phyloP scores from a whole-genome alignment of 345 rosid species.

The Raphanus sativus region DNA sequence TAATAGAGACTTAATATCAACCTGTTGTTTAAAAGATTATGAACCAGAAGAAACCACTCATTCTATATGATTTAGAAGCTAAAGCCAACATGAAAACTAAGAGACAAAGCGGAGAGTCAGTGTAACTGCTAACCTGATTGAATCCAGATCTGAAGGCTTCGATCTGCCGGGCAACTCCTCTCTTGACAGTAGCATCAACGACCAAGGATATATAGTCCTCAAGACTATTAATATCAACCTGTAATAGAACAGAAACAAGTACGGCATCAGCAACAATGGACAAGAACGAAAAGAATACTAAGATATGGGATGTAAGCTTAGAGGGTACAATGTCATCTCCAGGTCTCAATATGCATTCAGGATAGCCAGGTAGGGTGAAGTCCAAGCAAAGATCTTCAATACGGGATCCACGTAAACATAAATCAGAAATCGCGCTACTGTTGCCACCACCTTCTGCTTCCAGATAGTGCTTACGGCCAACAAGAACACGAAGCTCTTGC shows the following conservation, averaged over 20 bases:
- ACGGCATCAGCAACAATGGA: slow-evolving; percentile 15
- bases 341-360: slow-evolving; percentile 73
- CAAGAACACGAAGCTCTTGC: slow-evolving; percentile 78
- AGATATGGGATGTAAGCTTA: slow-evolving; percentile 2
- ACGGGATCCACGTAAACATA: slow-evolving; percentile 60
- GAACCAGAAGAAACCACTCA: background rate
- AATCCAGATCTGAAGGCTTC: slow-evolving; percentile 96
- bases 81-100: slow-evolving; percentile 1
- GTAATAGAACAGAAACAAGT: slow-evolving; percentile 26
- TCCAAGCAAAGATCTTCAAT: slow-evolving; percentile 89
- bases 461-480: slow-evolving; percentile 70
- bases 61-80: background rate
- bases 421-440: slow-evolving; percentile 42
- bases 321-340: slow-evolving; percentile 76
- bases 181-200: slow-evolving; percentile 88
- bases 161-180: slow-evolving; percentile 74
- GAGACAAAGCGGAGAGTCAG: background rate
- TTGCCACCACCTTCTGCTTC: slow-evolving; percentile 50
- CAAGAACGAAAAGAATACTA: slow-evolving; percentile 7
- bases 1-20: background rate
- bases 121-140: slow-evolving; percentile 64
- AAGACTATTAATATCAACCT: slow-evolving; percentile 80
- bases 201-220: slow-evolving; percentile 85
- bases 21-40: background rate
- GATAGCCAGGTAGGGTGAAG: slow-evolving; percentile 94